Conservation (phyloP, 73 alveolate species). For the Symbiodinium pilosum region DNA sequence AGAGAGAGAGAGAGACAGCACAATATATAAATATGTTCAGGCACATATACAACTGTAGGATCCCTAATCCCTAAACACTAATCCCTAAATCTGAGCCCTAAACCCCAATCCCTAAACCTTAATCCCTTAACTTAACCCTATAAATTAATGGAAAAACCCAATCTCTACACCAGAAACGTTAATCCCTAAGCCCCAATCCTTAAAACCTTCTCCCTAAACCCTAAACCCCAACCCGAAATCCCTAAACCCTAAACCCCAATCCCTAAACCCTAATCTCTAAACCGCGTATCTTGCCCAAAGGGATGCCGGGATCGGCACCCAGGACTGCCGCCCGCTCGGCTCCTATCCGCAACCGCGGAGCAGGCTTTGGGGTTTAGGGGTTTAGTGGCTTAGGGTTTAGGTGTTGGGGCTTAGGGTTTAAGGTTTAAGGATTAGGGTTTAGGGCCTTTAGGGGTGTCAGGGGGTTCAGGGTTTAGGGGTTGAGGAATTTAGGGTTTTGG, state of each 20-base stretch:
- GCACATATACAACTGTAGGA: not conserved
- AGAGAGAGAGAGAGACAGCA: too few species aligned
- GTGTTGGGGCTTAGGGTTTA: not conserved
- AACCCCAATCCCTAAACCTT: not conserved
- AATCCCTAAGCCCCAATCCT: not conserved
- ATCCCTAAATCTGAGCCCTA: not conserved
- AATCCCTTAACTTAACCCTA: not conserved
- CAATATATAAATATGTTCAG: too few species aligned
- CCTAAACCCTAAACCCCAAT: not conserved
- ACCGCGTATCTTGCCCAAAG: not conserved
- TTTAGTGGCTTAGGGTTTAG: not conserved
- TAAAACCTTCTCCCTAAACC: too few species aligned
- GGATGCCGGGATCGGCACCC: too few species aligned
- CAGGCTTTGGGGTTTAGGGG: not conserved
- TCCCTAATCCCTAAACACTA: not conserved
- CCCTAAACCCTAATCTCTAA: not conserved
- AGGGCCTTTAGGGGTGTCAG: not conserved
- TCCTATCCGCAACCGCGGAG: not conserved
- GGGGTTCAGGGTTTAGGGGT: not conserved
- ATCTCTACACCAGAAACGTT: not conserved
- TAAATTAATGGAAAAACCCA: not conserved
- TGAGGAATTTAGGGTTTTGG: not conserved
- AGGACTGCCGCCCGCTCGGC: slow-evolving; percentile 1
- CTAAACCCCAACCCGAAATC: not conserved
- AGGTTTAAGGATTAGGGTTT: not conserved